Conservation (phyloP, 371 early-diverging fungal species). For the Catenaria anguillulae region DNA sequence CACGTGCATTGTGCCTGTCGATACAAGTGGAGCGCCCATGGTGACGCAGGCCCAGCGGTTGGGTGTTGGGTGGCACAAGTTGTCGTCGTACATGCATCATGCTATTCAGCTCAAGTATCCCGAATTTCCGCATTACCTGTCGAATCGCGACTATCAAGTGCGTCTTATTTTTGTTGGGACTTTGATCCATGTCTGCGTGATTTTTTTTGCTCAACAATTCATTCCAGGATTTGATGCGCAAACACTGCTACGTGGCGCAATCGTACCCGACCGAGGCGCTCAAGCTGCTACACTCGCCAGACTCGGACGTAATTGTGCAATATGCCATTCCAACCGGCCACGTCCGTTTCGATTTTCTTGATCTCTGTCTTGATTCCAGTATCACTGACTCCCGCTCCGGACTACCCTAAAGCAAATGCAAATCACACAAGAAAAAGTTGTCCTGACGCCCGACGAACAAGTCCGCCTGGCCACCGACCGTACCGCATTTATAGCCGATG, state of each 20-base stretch:
- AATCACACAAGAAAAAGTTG: too few species aligned
- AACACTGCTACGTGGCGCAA: constrained; percentile 47
- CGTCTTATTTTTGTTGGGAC: too few species aligned
- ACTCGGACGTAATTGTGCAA: too few species aligned
- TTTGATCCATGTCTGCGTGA: too few species aligned
- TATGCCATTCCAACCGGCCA: too few species aligned
- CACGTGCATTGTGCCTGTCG: constrained; percentile 62
- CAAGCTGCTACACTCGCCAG: constrained; percentile 6
- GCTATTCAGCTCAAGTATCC: constrained; percentile 81
- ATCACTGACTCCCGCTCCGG: too few species aligned
- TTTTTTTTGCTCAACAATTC: too few species aligned
- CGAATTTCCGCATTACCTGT: constrained; percentile 42
- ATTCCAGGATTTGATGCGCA: constrained; percentile 26
- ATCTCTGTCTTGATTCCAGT: too few species aligned
- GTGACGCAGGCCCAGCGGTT: constrained; percentile 12
- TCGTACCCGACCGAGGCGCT: constrained; percentile 51
- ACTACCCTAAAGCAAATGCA: too few species aligned
- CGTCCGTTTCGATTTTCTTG: too few species aligned
- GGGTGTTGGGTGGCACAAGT: constrained; percentile 54
- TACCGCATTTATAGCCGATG: constrained; percentile 18
- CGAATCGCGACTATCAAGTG: neutral
- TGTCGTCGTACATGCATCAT: constrained; percentile 61
- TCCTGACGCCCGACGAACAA: too few species aligned
- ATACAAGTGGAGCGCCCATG: constrained; percentile 11
- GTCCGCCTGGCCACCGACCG: constrained; percentile 15